Base-by-base conservation (phyloP, 1,139 yeast species). In the Suhomyces taliae region DNA sequence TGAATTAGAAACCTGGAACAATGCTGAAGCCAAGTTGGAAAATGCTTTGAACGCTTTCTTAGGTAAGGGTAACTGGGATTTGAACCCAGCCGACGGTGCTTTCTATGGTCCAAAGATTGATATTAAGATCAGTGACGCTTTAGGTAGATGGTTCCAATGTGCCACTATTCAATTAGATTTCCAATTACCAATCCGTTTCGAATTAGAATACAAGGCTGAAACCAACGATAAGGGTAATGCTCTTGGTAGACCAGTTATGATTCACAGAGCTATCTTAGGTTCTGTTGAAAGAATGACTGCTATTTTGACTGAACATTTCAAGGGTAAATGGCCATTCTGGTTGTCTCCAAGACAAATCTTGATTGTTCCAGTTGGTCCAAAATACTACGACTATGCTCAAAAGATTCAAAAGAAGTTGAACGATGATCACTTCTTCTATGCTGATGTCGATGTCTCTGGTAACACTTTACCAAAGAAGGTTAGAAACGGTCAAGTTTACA, bases 241-340 rank as follows among this genome's bases (percentile, higher is more conserved):
- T 36, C 56, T 60, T 49, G 53, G 62, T 32, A 83, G 95, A 71
- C 99, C 99, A 42, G 98, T 93, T 48, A 93, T 93, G 98, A 90
- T 93, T 63, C 99, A 93, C 74, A 87, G 99, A 76, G 99, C 99
- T 57, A 88, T 93, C 56, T 83, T 90, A 67, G 99, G 99, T 52
- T 90, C 97, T 37, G 93, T 93, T 46, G 99, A 93, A 78, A 87
- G 99, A 79, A 90, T 93, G 96, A 87, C 96, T 57, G 98, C 97
- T 53, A 90, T 93, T 60, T 83, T 93, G 70, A 90, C 96, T 51
- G 99, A 93, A 70, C 98, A 93, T 73, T 91, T 78, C 74, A 95
- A 91, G 65, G 99, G 99, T 64, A 90, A 89, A 69, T 91, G 98
- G 98, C 99, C 99, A 62, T 87, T 93, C 80, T 93, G 99, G 99